Percentiles rank a stretch among this genome's conserved stretches.
Conservation (phyloP, 1,284 basidiomycete species). For the Sanghuangporus sanghuang region DNA sequence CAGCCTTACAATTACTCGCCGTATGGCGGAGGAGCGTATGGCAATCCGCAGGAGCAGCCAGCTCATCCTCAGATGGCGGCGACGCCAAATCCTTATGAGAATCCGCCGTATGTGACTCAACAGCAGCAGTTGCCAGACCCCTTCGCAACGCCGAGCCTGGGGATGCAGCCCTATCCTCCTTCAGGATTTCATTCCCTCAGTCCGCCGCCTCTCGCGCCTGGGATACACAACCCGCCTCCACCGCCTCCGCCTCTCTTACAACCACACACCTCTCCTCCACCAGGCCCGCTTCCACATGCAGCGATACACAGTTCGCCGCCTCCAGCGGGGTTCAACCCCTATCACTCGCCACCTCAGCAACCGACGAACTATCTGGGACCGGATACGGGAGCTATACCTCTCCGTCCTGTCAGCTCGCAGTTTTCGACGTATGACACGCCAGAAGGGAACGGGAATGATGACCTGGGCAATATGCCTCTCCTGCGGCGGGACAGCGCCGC, state of each 20-base stretch:
- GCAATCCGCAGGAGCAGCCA: slow-evolving; percentile 6
- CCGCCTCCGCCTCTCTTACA: slow-evolving; percentile 1
- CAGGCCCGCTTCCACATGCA: not conserved
- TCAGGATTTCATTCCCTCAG: not conserved
- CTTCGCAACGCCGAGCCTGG: slow-evolving; percentile 11
- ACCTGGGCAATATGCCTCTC: slow-evolving; percentile 61
- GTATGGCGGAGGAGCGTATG: not conserved
- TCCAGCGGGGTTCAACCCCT: slow-evolving; percentile 12
- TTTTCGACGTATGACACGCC: slow-evolving; percentile 32
- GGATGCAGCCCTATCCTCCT: not conserved
- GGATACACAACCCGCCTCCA: slow-evolving; percentile 8
- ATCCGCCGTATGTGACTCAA: slow-evolving; percentile 6
- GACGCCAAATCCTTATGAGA: slow-evolving; percentile 23
- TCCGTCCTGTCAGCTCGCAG: slow-evolving; percentile 12
- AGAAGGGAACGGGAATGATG: slow-evolving; percentile 35
- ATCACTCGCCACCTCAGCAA: slow-evolving; percentile 14
- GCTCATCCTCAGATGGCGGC: slow-evolving; percentile 5
- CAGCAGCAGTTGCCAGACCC: slow-evolving; percentile 9
- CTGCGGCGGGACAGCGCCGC: slow-evolving; percentile 40
- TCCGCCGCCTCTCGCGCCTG: not conserved
- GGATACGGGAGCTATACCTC: not conserved
- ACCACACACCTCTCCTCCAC: not conserved
- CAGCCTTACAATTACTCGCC: slow-evolving; percentile 10
- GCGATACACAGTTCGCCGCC: slow-evolving; percentile 5
- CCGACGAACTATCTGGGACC: not conserved